Conservation (phyloP, 495 filamentous ascomycete genomes). For the Viridothelium virens region DNA sequence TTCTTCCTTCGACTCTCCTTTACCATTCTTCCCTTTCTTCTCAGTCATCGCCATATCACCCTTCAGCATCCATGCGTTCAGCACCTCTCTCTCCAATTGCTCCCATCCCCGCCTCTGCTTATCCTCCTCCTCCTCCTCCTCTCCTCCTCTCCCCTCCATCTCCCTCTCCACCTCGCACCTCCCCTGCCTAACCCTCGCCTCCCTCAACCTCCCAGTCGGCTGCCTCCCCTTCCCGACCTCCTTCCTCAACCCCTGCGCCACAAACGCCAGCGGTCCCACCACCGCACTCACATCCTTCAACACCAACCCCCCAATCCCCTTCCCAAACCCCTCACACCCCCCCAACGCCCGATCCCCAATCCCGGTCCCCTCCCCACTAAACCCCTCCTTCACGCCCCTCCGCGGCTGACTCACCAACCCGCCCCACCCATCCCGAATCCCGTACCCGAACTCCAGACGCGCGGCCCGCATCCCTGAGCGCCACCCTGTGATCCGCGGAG, state of each 20-base stretch:
- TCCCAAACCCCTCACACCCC: conserved; percentile 59
- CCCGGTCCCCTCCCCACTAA: conserved; percentile 30
- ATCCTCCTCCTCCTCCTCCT: not conserved
- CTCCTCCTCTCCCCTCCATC: not conserved
- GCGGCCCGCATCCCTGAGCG: conserved; percentile 60
- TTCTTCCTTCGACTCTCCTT: not conserved
- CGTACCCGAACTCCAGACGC: conserved; percentile 57
- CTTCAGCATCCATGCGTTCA: conserved; percentile 9
- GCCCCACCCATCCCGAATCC: conserved; percentile 65
- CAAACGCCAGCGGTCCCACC: conserved; percentile 55
- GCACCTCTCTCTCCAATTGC: not conserved
- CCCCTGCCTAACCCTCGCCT: conserved; percentile 28
- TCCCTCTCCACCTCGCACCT: conserved; percentile 5
- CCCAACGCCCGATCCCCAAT: conserved; percentile 39
- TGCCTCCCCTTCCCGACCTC: conserved; percentile 27
- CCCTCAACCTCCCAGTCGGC: conserved; percentile 24
- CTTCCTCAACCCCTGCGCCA: conserved; percentile 55
- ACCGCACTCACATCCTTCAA: conserved; percentile 62
- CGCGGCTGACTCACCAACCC: conserved; percentile 61
- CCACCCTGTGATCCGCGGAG: conserved; percentile 57
- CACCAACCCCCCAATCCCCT: conserved; percentile 65
- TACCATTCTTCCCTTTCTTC: not conserved
- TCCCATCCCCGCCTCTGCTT: not conserved
- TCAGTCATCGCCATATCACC: not conserved
- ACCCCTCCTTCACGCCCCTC: conserved; percentile 50